phyloP scores from a whole-genome alignment of 2,329 filamentous ascomycete genomes.

The Exophiala bonariae region DNA sequence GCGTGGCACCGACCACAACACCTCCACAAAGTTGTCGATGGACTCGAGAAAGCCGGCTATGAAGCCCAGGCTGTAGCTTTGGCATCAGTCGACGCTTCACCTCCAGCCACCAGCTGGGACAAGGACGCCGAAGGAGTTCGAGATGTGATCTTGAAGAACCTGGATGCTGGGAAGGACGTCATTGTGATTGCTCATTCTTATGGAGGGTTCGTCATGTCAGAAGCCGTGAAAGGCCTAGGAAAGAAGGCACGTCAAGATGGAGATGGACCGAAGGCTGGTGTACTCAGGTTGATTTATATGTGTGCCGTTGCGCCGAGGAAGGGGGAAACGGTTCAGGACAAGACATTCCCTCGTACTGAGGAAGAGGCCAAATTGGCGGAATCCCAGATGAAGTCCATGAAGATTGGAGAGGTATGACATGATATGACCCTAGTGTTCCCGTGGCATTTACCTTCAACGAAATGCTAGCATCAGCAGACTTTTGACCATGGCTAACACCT shows the following conservation, averaged over 20 bases:
- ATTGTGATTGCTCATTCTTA: conserved; percentile 34
- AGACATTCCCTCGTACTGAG: conserved; percentile 27
- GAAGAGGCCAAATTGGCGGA: conserved; percentile 29
- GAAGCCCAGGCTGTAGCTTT: conserved; percentile 27
- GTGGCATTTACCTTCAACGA: no score
- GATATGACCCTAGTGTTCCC: conserved; percentile 19
- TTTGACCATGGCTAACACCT: no score
- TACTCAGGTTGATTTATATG: conserved; percentile 32
- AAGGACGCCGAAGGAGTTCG: conserved; percentile 30
- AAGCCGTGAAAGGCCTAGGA: conserved; percentile 33
- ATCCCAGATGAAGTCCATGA: conserved; percentile 17
- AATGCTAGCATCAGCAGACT: conserved; percentile 8
- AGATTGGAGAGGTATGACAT: conserved; percentile 17
- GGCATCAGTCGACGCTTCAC: conserved; percentile 30
- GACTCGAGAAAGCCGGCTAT: conserved; percentile 24
- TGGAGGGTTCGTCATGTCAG: conserved; percentile 33
- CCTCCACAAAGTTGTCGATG: conserved; percentile 20
- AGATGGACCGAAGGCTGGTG: conserved; percentile 21
- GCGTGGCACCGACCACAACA: conserved; percentile 32
- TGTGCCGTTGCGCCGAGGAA: conserved; percentile 28
- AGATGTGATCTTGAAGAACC: conserved; percentile 14
- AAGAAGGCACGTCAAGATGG: conserved; percentile 23
- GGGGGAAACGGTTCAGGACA: conserved; percentile 28
- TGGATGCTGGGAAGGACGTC: conserved; percentile 30
- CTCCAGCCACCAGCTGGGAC: conserved; percentile 29